phyloP scores from a whole-genome alignment of 345 rosid species.

The Adansonia digitata region DNA sequence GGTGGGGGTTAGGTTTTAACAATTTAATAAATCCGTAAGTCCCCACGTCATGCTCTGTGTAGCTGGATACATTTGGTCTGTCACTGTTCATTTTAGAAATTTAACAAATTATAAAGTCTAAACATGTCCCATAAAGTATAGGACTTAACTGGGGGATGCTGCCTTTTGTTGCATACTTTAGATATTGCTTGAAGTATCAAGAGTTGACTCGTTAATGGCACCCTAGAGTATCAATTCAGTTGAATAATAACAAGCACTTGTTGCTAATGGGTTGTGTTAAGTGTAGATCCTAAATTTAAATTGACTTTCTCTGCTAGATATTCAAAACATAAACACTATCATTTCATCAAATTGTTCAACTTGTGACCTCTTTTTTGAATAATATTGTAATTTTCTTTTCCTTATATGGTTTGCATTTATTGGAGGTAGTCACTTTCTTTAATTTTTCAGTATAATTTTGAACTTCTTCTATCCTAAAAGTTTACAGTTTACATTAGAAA shows the following conservation, averaged over 20 bases:
- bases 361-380: not conserved
- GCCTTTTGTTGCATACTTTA: not conserved
- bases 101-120: not conserved
- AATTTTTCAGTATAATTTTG: not conserved
- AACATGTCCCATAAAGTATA: not conserved
- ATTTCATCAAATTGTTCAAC: not conserved
- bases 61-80: not conserved
- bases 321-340: not conserved
- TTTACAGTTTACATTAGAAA: not conserved
- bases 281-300: not conserved
- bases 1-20: not conserved
- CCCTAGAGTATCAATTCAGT: not conserved
- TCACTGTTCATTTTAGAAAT: not conserved
- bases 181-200: not conserved
- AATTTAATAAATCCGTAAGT: not conserved
- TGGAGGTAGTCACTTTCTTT: not conserved
- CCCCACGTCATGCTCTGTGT: not conserved
- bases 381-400: not conserved
- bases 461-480: not conserved
- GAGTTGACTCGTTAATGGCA: not conserved
- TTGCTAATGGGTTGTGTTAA: not conserved
- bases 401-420: not conserved
- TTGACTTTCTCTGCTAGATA: not conserved
- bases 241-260: not conserved
- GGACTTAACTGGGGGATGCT: not conserved